phyloP scores from a whole-genome alignment of 805 yeast species.

The Nakazawaea siamensis region DNA sequence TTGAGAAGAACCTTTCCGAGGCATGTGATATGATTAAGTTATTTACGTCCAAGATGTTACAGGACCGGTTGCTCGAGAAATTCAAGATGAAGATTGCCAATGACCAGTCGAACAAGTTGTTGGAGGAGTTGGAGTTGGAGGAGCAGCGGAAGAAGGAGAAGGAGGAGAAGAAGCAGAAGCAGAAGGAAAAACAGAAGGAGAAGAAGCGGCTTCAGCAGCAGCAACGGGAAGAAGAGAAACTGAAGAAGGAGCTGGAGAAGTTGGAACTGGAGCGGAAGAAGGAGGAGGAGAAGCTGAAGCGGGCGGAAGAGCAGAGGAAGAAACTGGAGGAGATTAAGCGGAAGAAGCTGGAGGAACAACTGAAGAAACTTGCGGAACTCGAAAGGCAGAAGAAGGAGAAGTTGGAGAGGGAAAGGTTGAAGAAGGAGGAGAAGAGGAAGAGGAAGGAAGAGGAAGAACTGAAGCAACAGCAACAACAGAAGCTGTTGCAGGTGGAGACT shows the following conservation, averaged over 20 bases:
- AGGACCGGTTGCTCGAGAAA: constrained; percentile 63
- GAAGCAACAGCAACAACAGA: not conserved
- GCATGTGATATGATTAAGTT: constrained; percentile 74
- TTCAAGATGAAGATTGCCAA: constrained; percentile 77
- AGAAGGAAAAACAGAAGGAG: constrained; percentile 64
- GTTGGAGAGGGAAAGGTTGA: constrained; percentile 28
- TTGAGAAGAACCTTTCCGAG: no score
- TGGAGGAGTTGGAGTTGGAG: constrained; percentile 66
- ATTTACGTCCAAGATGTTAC: constrained; percentile 71
- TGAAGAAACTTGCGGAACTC: constrained; percentile 31
- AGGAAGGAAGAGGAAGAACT: constrained; percentile 20
- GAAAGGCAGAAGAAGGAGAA: constrained; percentile 29
- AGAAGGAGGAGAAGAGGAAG: constrained; percentile 23
- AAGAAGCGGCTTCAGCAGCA: constrained; percentile 55
- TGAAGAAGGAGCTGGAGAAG: constrained; percentile 45
- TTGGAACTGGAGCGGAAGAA: constrained; percentile 35
- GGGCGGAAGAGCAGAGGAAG: constrained; percentile 38
- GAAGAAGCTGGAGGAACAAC: constrained; percentile 31
- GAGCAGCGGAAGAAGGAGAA: constrained; percentile 54
- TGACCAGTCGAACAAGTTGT: constrained; percentile 52
- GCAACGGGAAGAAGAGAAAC: constrained; percentile 55
- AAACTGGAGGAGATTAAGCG: constrained; percentile 33
- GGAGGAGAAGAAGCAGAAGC: constrained; percentile 56
- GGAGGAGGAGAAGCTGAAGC: constrained; percentile 32
- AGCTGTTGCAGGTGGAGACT: no score